Evolutionary conservation across 2,329 filamentous ascomycete species (phyloP), one percentile per base, ranked within the genome.

Genomic region (Cladosporium sp.): DNA sequence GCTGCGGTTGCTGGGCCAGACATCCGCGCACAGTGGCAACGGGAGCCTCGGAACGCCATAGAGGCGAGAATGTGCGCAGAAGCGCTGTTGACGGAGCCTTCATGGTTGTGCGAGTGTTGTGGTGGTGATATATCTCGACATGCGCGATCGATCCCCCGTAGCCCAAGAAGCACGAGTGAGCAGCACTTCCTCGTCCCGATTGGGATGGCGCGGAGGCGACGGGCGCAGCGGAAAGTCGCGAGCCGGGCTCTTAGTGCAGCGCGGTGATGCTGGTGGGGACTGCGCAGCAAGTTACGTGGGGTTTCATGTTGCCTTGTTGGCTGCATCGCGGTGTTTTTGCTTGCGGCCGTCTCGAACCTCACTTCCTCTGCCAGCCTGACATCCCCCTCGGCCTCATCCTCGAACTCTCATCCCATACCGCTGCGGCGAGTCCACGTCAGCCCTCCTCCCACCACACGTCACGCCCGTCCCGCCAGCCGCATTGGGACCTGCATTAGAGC

Each of bases 31-130:
- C 64, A 17, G 64, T 65, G 61, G 61, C 62, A 4, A 65, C 60
- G 4, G 64, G 47, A 12, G 58, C 52, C 40, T 55, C 25, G 50
- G 9, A 58, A 20, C 15, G 57, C 50, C 61, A 59, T 25, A 63
- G 44, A 7, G 65, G 65, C 28, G 68, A 65, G 59, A 66, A 67
- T 3, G 65, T 59, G 28, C 64, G 62, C 36, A 70, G 57, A 1
- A 69, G 62, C 35, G 64, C 61, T 54, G 64, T 65, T 52, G 66
- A 68, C 15, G 67, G 65, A 2, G 65, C 55, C 37, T 64, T 63
- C 62, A 68, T 68, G 42, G 19, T 60, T 52, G 15, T 28, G 5
- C 1, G 12, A 42, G 3, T 32, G 32, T 34, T 17, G 50, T 24
- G n/a, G 12, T n/a, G 7, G 19, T 45, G 42, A 22, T 28, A 17